Evolutionary conservation across 179 eudicot species (phyloP), one percentile per base, ranked within the genome.

Genomic region (Carnegiea gigantea): DNA sequence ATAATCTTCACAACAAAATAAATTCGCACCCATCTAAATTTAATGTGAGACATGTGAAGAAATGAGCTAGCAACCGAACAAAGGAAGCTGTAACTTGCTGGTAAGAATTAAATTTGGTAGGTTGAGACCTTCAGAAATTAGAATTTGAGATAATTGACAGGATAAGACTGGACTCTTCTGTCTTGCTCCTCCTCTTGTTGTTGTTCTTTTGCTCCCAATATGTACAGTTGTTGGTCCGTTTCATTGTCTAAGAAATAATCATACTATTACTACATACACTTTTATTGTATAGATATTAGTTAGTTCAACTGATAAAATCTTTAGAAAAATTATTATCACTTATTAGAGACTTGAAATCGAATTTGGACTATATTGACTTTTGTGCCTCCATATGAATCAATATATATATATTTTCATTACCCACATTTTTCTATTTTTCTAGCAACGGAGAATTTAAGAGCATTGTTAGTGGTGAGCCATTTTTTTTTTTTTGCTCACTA

Each of bases 101-200:
- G 87, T 85, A 59, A 36, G 84, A 82, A 85, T 78, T 85, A 30
- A 70, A 15, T 70, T 67, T 67, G 68, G 68, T 62, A 62, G 68
- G 28, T 62, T 62, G 30, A n/a, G n/a, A 20, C 20, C 7, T 18
- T 57, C 6, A 57, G 57, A 51, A 57, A 9, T 15, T 57, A 57
- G 57, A 51, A 57, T 57, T 15, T 57, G 21, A 62, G 68, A 20
- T 21, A 18, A n/a, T n/a, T 62, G 30, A 21, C 33, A 23, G 28
- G 68, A 62, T 62, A 62, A 62, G 68, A 51, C 57, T 51, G 14
- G 57, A 51, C 17, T 23, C 20, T 6, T 5, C 68, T 62, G 1
- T 62, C 13, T n/a, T 2, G 7, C 67, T n/a, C 67, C 26, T 60
- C 0, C 20, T 60, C 10, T 53, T 53, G n/a, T 0, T 53, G n/a